A percentile compares a stretch with the other conserved stretches of the same genome.
Conservation (phyloP, 1,284 basidiomycete species). For the Rhodotorula sp. region DNA sequence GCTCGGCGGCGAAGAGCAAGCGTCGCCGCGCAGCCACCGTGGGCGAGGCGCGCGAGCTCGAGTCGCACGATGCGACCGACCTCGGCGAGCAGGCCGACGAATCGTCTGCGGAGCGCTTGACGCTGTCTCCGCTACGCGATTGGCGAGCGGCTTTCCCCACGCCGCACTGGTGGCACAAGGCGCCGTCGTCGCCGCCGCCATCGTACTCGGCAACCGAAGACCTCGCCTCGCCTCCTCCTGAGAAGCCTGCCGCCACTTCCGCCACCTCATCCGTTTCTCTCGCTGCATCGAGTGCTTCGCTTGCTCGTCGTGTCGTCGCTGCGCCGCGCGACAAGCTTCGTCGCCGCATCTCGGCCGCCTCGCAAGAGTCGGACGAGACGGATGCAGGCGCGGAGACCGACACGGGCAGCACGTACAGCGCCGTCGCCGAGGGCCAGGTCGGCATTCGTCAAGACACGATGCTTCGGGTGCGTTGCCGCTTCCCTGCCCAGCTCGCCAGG, state of each 20-base stretch:
- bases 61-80: constrained; percentile 10
- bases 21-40: constrained; percentile 1
- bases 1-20: neutral
- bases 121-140: neutral
- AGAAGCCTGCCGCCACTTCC: neutral
- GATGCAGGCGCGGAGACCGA: constrained; percentile 21
- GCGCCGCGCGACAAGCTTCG: neutral
- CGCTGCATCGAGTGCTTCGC: neutral
- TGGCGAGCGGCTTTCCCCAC: constrained; percentile 25
- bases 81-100: constrained; percentile 12
- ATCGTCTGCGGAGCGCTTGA: constrained; percentile 1
- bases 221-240: constrained; percentile 1
- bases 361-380: constrained; percentile 17
- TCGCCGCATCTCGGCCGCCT: constrained; percentile 10
- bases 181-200: constrained; percentile 39
- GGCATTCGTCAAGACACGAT: constrained; percentile 10
- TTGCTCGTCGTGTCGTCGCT: neutral
- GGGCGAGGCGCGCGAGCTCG: neutral
- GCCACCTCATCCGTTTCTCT: too few relatives aligned
- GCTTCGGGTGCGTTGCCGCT: constrained; percentile 15
- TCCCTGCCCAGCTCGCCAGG: constrained; percentile 23
- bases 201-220: constrained; percentile 31
- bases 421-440: neutral
- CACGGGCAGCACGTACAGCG: neutral
- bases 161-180: constrained; percentile 25